A percentile compares a stretch with the other conserved stretches of the same genome.
Conservation (phyloP, 441 rosid species). For the Aleurites moluccanus region DNA sequence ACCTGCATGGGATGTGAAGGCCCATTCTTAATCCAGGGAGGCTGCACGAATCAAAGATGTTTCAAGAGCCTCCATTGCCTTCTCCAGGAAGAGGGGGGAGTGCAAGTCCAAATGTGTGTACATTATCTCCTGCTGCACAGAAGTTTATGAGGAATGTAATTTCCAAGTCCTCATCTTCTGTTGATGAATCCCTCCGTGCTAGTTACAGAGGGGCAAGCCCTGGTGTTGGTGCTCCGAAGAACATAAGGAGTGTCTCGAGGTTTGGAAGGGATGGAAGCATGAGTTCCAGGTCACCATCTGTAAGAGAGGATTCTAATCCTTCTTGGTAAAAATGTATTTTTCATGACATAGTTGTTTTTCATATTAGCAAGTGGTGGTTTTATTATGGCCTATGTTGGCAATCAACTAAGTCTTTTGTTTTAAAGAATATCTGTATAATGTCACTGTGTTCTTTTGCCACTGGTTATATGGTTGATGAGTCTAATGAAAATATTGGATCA, state of each 20-base stretch:
- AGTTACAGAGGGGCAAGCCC: constrained; percentile 91
- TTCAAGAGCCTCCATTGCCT: constrained; percentile 83
- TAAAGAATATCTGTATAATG: background rate
- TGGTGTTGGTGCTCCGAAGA: constrained; percentile 62
- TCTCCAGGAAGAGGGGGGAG: constrained; percentile 91
- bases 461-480: background rate
- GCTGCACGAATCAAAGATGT: constrained; percentile 89
- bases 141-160: constrained; percentile 86
- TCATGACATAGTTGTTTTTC: background rate
- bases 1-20: constrained; percentile 80
- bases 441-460: background rate
- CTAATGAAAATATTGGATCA: background rate
- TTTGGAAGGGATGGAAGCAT: constrained; percentile 75
- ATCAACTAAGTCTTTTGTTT: background rate
- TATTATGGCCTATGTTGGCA: background rate
- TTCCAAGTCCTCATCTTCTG: constrained; percentile 74
- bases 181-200: constrained; percentile 93
- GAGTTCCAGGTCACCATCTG: constrained; percentile 68
- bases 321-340: constrained; percentile 40
- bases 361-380: background rate
- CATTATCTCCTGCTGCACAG: constrained; percentile 93
- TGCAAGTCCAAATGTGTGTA: constrained; percentile 78
- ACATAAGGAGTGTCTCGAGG: constrained; percentile 71
- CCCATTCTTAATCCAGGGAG: constrained; percentile 81
- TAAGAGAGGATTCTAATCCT: constrained; percentile 50